Conservation (phyloP, 2,329 filamentous ascomycete species). For the Penicillium sp. region DNA sequence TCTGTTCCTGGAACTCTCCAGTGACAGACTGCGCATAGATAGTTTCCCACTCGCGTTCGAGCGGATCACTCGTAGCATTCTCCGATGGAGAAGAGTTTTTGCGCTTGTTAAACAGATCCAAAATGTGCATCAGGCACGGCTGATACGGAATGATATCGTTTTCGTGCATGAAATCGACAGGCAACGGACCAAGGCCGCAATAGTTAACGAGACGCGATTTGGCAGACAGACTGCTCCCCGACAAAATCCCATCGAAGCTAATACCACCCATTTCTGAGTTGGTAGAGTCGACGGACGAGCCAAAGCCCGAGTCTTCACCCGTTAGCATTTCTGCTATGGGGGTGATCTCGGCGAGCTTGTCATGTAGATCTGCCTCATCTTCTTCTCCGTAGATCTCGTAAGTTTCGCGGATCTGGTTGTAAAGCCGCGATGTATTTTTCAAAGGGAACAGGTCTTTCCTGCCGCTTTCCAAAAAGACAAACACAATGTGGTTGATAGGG, state of each 20-base stretch:
- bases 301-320: constrained; percentile 26
- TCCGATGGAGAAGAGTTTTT: constrained; percentile 8
- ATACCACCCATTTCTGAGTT: constrained; percentile 29
- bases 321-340: constrained; percentile 33
- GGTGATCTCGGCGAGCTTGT: constrained; percentile 26
- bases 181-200: constrained; percentile 31
- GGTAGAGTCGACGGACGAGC: constrained; percentile 18
- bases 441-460: constrained; percentile 34
- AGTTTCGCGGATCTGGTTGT: constrained; percentile 26
- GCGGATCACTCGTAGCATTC: constrained; percentile 9
- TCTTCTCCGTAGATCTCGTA: constrained; percentile 15
- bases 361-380: constrained; percentile 17
- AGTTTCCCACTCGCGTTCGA: constrained; percentile 29
- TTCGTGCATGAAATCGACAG: constrained; percentile 33
- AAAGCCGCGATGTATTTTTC: constrained; percentile 26
- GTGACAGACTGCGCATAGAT: constrained; percentile 33
- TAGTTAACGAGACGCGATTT: constrained; percentile 34
- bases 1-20: constrained; percentile 29
- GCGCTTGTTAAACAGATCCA: constrained; percentile 31
- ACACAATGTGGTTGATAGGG: constrained; percentile 31
- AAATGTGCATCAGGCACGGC: constrained; percentile 33
- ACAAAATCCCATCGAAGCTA: constrained; percentile 29
- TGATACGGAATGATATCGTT: constrained; percentile 30
- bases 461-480: constrained; percentile 33
- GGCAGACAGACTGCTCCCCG: constrained; percentile 32